Evolutionary conservation across 2,329 filamentous ascomycete genomes (phyloP).

Genomic region (Atkinsonella texensis): DNA sequence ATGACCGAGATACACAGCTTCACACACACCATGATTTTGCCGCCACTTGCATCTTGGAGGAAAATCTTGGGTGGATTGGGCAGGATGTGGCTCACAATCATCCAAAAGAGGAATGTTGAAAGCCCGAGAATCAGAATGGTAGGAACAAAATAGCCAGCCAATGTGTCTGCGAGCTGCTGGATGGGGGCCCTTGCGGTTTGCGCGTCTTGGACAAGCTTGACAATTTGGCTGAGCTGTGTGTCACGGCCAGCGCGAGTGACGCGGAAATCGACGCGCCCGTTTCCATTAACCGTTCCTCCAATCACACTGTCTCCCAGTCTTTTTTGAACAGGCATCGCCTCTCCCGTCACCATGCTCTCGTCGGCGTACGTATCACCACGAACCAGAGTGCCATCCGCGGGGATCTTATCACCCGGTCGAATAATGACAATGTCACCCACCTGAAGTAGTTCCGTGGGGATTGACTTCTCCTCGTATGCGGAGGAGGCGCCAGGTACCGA

Average conservation of each 20-base stretch:
- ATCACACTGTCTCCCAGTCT: constrained; percentile 68
- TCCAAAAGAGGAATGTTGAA: constrained; percentile 81
- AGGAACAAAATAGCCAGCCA: constrained; percentile 91
- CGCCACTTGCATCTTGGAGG: constrained; percentile 64
- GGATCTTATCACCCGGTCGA: constrained; percentile 90
- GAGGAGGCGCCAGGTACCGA: constrained; percentile 32
- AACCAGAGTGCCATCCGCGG: constrained; percentile 78
- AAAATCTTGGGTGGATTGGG: constrained; percentile 83
- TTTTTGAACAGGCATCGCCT: constrained; percentile 91
- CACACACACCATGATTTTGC: constrained; percentile 90
- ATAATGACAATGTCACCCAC: constrained; percentile 89
- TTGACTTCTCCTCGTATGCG: constrained; percentile 68
- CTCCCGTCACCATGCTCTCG: constrained; percentile 97
- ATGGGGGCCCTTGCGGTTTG: constrained; percentile 92
- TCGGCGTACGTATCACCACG: constrained; percentile 88
- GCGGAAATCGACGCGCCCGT: constrained; percentile 81
- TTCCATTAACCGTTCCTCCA: constrained; percentile 90
- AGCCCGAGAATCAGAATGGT: constrained; percentile 75
- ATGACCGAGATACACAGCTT: constrained; percentile 98
- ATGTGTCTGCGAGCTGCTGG: constrained; percentile 77
- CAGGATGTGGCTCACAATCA: constrained; percentile 83
- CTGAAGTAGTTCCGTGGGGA: constrained; percentile 89
- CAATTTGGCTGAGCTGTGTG: constrained; percentile 94
- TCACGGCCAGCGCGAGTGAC: constrained; percentile 89
- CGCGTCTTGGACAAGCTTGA: constrained; percentile 94